Base-by-base conservation (phyloP, 129 eudicot species). In the Helianthus annuus region DNA sequence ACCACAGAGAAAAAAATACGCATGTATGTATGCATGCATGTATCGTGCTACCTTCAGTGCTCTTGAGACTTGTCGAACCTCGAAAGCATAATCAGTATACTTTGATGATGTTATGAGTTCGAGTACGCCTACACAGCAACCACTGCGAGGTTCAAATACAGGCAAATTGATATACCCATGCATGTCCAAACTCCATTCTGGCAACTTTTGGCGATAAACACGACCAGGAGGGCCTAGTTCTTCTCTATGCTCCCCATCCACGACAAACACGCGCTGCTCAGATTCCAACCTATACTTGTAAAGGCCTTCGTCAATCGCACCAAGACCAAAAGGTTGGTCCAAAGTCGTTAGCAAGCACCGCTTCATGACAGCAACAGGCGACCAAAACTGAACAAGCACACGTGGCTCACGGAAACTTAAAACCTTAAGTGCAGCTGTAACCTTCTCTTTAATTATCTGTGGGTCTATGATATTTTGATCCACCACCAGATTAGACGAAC, bases 241-340 rank as follows among this genome's bases (percentile, higher is more conserved):
- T 34, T 52, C 73, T 34, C 36, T 34, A 27, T 15, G 73, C 16
- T 52, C 63, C 62, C 13, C 73, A 2, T 69, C 48, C 16, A 69
- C 62, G 34, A 69, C 48, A 52, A 52, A 51, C 49, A 36, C 9
- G 32, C 49, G 63, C 14, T n/a, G 73, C 16, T 69, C 73, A 15
- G 73, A 32, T 16, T 69, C 11, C 36, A 10, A 11, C 11, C 73
- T 51, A 69, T 69, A 52, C 34, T 1, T 14, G 73, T 69, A 69
- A 69, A 69, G 73, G 11, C 12, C 63, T 69, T 69, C 62, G 29
- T 69, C 73, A 34, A 69, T 34, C 13, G 14, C 49, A 14, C 73
- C 73, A 32, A 69, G 49, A 34, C 73, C 73, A 69, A 69, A 69
- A 51, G 73, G 73, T 69, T 69, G 73, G 46, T 42, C 46, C 46